These are phyloP conservation scores for Malassezia vespertilionis DNA, from an alignment of 1,284 basidiomycete genomes.

Conservation along the genomic window DNA sequence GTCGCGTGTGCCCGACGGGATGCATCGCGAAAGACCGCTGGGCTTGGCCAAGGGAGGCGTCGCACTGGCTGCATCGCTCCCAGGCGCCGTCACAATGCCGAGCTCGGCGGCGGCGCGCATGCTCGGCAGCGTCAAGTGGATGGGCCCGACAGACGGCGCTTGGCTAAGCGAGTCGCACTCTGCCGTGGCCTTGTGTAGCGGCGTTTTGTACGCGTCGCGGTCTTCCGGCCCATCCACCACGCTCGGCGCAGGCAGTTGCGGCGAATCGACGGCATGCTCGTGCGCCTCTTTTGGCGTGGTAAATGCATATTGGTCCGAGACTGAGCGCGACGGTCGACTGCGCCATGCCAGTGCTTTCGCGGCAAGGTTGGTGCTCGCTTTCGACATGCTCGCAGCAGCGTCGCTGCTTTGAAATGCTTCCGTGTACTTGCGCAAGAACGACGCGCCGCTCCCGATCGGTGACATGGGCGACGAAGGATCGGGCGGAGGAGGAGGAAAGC, in stretches of 20 bases:
- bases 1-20: background rate
- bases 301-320: too few species aligned
- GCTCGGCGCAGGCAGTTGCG: slow-evolving; percentile 7
- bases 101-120: slow-evolving; percentile 4
- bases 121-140: slow-evolving; percentile 5
- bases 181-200: too few species aligned
- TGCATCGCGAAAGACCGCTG: background rate
- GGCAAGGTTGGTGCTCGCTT: slow-evolving; percentile 39
- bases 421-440: slow-evolving; percentile 26
- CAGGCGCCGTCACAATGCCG: background rate
- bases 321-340: background rate
- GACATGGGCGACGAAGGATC: background rate
- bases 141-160: too few species aligned
- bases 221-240: slow-evolving; percentile 6
- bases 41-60: background rate
- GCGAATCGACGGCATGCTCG: too few species aligned
- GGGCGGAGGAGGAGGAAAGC: background rate
- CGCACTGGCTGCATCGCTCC: background rate
- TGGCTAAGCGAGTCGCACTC: slow-evolving; percentile 2
- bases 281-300: too few species aligned
- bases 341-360: slow-evolving; percentile 33
- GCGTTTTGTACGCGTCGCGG: slow-evolving; percentile 3
- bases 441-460: background rate
- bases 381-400: slow-evolving; percentile 39
- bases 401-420: slow-evolving; percentile 41